Percentiles rank a stretch among this genome's conserved stretches.
phyloP scores from a whole-genome alignment of 768 basidiomycete genomes.

The Amanita inopinata region DNA sequence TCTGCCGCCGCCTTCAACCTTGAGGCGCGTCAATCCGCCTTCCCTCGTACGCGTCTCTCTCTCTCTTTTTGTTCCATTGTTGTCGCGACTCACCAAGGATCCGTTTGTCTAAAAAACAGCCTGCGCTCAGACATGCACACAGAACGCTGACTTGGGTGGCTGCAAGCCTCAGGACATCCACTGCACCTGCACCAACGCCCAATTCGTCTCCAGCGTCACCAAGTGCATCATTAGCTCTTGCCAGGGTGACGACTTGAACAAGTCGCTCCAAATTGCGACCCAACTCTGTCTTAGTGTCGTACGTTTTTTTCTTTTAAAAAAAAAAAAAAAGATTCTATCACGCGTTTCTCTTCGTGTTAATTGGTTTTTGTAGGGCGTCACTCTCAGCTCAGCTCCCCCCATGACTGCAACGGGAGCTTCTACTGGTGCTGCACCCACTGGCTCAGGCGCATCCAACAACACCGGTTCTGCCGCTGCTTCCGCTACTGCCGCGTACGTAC shows the following conservation, averaged over 20 bases:
- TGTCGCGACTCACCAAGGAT: background rate
- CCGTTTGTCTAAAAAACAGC: conserved; percentile 29
- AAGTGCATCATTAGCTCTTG: conserved; percentile 41
- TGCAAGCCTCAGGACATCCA: conserved; percentile 41
- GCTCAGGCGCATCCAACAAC: background rate
- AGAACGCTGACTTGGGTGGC: conserved; percentile 28
- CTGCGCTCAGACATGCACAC: conserved; percentile 43
- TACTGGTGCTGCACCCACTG: conserved; percentile 1
- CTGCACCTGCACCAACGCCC: conserved; percentile 46
- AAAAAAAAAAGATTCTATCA: background rate
- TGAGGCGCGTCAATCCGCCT: conserved; percentile 24
- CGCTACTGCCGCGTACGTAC: too few species aligned
- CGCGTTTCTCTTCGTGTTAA: background rate
- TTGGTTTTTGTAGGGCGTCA: conserved; percentile 36
- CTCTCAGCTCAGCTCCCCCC: conserved; percentile 27
- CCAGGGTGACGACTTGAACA: conserved; percentile 30
- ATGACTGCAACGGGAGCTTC: conserved; percentile 13
- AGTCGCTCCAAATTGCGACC: conserved; percentile 32
- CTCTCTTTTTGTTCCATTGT: background rate
- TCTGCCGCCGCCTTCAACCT: conserved; percentile 25
- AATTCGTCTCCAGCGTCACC: conserved; percentile 37
- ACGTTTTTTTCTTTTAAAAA: conserved; percentile 15
- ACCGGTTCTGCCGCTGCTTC: background rate
- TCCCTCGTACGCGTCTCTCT: conserved; percentile 23
- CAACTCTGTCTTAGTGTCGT: conserved; percentile 40